Percentiles rank a stretch among this genome's conserved stretches.
phyloP scores from a whole-genome alignment of 2,329 filamentous ascomycete species.

The Aspergillus tamarii region DNA sequence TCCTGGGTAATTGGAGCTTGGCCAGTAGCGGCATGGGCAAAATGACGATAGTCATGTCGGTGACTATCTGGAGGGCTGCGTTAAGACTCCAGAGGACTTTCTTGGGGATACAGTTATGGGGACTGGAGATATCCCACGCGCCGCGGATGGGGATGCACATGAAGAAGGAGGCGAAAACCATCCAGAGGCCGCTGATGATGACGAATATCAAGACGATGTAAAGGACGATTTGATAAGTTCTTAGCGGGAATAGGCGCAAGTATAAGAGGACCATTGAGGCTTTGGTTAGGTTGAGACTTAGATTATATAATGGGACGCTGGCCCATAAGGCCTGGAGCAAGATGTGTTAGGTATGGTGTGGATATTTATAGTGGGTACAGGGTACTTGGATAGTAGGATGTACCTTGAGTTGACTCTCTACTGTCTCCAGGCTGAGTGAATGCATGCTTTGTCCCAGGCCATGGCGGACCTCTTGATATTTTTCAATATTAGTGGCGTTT shows the following conservation, averaged over 20 bases:
- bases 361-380: neutral
- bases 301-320: constrained; percentile 41
- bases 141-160: constrained; percentile 29
- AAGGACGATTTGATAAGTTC: constrained; percentile 23
- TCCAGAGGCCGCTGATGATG: constrained; percentile 30
- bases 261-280: constrained; percentile 37
- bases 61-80: constrained; percentile 31
- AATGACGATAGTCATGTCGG: constrained; percentile 30
- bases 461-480: constrained; percentile 25
- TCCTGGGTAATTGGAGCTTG: constrained; percentile 25
- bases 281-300: constrained; percentile 36
- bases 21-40: constrained; percentile 31
- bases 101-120: constrained; percentile 25
- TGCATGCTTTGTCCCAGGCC: constrained; percentile 24
- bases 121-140: constrained; percentile 26
- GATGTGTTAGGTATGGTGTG: neutral
- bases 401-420: constrained; percentile 28
- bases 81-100: constrained; percentile 32
- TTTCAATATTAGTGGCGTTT: neutral
- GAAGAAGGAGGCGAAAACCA: constrained; percentile 30
- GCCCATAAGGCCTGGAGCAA: constrained; percentile 31
- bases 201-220: constrained; percentile 25
- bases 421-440: constrained; percentile 6
- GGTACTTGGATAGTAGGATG: neutral
- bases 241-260: constrained; percentile 33